Conservation (phyloP, 257 asterid species). For the Capsicum rhomboideum region DNA sequence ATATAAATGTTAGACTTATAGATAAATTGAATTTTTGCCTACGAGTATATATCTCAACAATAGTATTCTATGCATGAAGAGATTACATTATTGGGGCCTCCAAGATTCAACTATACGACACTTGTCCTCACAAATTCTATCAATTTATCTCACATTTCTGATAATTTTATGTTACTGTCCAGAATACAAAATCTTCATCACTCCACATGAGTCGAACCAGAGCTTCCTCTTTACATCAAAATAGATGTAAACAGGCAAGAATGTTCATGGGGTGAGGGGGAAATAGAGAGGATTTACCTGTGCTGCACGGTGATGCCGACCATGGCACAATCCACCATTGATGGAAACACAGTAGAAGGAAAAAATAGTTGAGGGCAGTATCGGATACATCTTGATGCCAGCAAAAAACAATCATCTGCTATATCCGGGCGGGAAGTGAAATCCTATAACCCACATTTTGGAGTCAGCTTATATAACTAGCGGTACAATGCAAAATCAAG, state of each 20-base stretch:
- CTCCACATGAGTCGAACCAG: not conserved
- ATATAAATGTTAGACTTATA: not conserved
- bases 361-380: slow-evolving; percentile 92
- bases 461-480: slow-evolving; percentile 11
- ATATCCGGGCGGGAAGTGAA: slow-evolving; percentile 84
- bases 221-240: not conserved
- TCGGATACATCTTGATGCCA: slow-evolving; percentile 97
- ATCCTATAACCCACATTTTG: slow-evolving; percentile 33
- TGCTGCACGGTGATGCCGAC: slow-evolving; percentile 91
- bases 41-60: not conserved
- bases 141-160: not conserved
- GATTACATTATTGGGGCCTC: not conserved
- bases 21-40: not conserved
- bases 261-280: not conserved
- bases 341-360: slow-evolving; percentile 70
- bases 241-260: not conserved
- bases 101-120: not conserved
- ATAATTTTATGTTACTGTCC: not conserved
- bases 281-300: slow-evolving; percentile 41
- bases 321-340: slow-evolving; percentile 86
- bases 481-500: not conserved
- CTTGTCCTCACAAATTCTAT: not conserved
- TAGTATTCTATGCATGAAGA: not conserved
- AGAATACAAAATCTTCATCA: not conserved
- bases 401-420: slow-evolving; percentile 94